Percentiles rank a stretch among this genome's conserved stretches.
Evolutionary conservation across 2,329 filamentous ascomycete genomes (phyloP).

Genomic region (Diaporthe eres): DNA sequence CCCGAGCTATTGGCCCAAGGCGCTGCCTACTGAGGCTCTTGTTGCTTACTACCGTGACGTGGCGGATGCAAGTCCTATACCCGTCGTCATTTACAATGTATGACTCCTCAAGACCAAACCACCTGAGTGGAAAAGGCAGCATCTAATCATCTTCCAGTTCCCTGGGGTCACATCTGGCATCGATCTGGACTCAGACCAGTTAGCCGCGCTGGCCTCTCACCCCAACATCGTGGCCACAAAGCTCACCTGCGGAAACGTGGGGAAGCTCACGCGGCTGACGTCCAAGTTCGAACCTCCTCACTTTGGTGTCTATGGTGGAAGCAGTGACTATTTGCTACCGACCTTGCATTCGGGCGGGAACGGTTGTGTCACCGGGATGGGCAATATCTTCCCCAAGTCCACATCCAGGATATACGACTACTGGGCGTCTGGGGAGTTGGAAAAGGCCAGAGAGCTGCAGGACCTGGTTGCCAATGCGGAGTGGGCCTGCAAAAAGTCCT

Average conservation of each 20-base stretch:
- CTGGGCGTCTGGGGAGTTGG: constrained; percentile 54
- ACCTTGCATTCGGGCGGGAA: constrained; percentile 56
- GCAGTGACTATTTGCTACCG: constrained; percentile 59
- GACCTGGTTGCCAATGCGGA: constrained; percentile 61
- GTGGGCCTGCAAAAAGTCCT: constrained; percentile 66
- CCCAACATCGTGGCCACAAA: constrained; percentile 49
- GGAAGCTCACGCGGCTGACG: constrained; percentile 49
- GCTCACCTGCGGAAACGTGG: constrained; percentile 49
- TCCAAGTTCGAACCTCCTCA: constrained; percentile 54
- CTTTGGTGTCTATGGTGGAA: constrained; percentile 60
- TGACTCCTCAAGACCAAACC: too few species aligned
- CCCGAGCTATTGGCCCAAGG: constrained; percentile 57
- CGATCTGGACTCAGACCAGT: constrained; percentile 48
- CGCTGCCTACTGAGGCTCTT: constrained; percentile 51
- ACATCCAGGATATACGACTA: constrained; percentile 57
- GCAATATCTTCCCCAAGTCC: constrained; percentile 61
- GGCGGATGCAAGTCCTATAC: constrained; percentile 51
- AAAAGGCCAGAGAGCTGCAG: constrained; percentile 57
- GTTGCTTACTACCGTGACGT: constrained; percentile 55
- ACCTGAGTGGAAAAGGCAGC: too few species aligned
- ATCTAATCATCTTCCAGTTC: constrained; percentile 42
- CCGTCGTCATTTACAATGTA: constrained; percentile 46
- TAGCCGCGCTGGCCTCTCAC: constrained; percentile 45
- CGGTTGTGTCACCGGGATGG: constrained; percentile 61
- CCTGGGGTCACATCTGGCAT: constrained; percentile 52